phyloP scores from a whole-genome alignment of 306 rosid species.

The Cucurbita argyrosperma region DNA sequence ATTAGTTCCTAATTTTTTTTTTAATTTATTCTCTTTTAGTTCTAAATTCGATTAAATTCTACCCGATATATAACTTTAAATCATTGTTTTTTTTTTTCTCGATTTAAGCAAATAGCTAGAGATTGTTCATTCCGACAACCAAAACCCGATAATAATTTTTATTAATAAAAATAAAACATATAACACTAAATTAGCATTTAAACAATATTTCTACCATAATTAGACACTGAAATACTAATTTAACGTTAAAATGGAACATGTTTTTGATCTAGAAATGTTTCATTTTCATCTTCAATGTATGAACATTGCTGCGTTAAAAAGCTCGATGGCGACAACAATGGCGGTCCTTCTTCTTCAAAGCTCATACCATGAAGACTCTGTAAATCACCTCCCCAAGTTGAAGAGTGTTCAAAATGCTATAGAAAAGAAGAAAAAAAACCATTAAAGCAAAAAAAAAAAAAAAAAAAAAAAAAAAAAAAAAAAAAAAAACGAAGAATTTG shows the following conservation, averaged over 20 bases:
- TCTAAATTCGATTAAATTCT: no score
- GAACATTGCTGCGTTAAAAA: not conserved
- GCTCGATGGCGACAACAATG: not conserved
- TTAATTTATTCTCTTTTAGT: no score
- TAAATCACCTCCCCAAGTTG: not conserved
- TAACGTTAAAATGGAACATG: not conserved
- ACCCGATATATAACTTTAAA: no score
- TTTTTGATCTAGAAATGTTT: not conserved
- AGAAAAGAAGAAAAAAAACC: not conserved
- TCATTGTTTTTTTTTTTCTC: no score
- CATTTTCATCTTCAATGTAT: not conserved
- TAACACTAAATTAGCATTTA: no score
- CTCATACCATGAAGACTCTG: not conserved
- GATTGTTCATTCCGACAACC: no score
- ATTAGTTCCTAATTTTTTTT: no score
- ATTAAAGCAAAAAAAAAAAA: not conserved
- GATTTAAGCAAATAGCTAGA: no score
- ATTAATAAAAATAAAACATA: no score
- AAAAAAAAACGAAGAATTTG: not conserved
- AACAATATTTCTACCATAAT: no score
- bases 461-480: not conserved
- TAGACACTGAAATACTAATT: not conserved
- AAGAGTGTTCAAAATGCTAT: not conserved
- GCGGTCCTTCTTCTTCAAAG: not conserved
- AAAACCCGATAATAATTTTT: no score